These are phyloP conservation scores for Candida insectorum DNA, from an alignment of 805 yeast genomes.

Conservation along the genomic window DNA sequence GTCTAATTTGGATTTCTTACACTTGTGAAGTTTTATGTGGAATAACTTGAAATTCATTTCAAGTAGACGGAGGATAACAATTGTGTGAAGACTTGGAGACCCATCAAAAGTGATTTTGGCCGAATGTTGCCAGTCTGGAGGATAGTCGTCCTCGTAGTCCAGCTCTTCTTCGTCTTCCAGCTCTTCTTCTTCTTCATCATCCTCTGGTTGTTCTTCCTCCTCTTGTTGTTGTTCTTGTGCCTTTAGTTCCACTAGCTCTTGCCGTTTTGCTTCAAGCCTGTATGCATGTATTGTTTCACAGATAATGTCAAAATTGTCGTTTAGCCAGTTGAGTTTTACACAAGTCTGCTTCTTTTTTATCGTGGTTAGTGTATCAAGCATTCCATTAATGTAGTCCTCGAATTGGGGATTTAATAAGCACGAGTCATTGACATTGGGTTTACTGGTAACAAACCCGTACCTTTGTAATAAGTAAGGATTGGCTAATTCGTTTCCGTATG, in stretches of 20 bases:
- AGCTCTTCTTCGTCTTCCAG: constrained; percentile 15
- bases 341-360: constrained; percentile 30
- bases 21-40: constrained; percentile 8
- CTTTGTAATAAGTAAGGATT: constrained; percentile 66
- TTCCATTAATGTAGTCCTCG: constrained; percentile 25
- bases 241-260: constrained; percentile 14
- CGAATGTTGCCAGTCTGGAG: constrained; percentile 43
- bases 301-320: constrained; percentile 36
- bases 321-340: constrained; percentile 48
- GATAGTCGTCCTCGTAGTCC: constrained; percentile 22
- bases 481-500: constrained; percentile 70
- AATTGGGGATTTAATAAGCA: constrained; percentile 57
- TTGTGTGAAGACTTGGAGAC: constrained; percentile 41
- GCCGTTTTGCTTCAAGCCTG: constrained; percentile 4
- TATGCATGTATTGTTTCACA: constrained; percentile 17
- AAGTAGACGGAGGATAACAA: constrained; percentile 30
- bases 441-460: constrained; percentile 73
- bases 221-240: constrained; percentile 17
- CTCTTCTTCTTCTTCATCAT: constrained; percentile 13
- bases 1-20: constrained; percentile 4
- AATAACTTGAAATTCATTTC: constrained; percentile 21
- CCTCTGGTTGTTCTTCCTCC: constrained; percentile 20
- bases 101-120: constrained; percentile 41
- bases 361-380: constrained; percentile 17
- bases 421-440: constrained; percentile 44